Base-by-base conservation (phyloP, 805 yeast genomes). In the Ogataea angusta region DNA sequence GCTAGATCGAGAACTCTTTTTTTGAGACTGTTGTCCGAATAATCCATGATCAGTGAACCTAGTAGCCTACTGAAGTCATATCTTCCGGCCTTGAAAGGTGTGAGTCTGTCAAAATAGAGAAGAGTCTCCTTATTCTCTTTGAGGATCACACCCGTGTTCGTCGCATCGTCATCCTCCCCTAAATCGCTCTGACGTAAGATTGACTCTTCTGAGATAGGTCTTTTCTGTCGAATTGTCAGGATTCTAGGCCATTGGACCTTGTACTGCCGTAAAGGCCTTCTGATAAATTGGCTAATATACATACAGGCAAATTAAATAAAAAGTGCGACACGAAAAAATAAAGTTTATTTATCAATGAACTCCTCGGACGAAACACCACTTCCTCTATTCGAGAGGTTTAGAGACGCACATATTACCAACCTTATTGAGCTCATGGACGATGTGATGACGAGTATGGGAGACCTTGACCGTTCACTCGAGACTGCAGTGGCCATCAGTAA, bases 61-160 rank as follows among this genome's bases (percentile, higher is more conserved):
- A 75, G 51, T 63, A 71, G 66, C 38, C 67, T 74, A 22, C 67
- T 62, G 9, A 72, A 48, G 45, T 74, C 78, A 73, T 75, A 75
- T 26, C 67, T 57, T 3, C 70, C 61, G 2, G 54, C 30, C 16
- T 51, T 51, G 31, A 49, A 57, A 2, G 82, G 80, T 29, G 75
- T 67, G 6, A 80, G 61, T 35, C 75, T 74, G 46, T 76, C 83
- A 49, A 76, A 80, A 51, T 75, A 81, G 9, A 81, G 46, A 42
- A 81, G 53, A 0, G 81, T 66, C 53, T 76, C 78, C 47, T 70
- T 59, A 28, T 66, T 67, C 5, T 70, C 63, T 48, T 74, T 75
- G 30, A 69, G 67, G 37, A 77, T 76, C 29, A 78, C 75, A 56
- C 83, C 84, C 0, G 83, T 77, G 27, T 68, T 76, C 10, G 68